Evolutionary conservation across 495 filamentous ascomycete species (phyloP), one percentile per base, ranked within the genome.

Genomic region (Pyrenula aspistea): DNA sequence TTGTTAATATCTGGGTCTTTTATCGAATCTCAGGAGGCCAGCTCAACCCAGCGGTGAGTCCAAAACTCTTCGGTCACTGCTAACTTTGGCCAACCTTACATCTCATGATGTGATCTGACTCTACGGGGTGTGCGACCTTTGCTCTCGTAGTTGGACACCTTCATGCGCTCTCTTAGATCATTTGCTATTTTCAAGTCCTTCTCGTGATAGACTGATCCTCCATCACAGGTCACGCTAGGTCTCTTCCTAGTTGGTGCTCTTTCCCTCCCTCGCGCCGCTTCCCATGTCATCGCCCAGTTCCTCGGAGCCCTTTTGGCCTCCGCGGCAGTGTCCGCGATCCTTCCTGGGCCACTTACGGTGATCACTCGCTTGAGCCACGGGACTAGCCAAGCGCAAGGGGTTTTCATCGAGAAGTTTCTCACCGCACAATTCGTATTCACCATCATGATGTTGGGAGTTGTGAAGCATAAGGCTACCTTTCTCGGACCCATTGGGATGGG

Each of bases 1-100:
- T 80, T 10, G 86, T 88, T 64, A 93, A 91, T 62, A 86, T 85
- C 1, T 95, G 86, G 88, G 79, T 88, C 0, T 94, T 92, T 73
- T 92, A 86, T 68, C 80, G 88, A 10, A 80, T 93, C 24, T 83
- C 78, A 1, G 89, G 89, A 8, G 88, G 88, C 10, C 66, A 89
- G 12, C 93, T 93, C 68, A 93, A 94, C 61, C 90, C 90, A 0
- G 86, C 83, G 47, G 85, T 83, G 67, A 64, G 72, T 47, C 25
- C 52, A 55, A 25, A 24, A 25, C 53, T 55, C 56, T 25, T 31
- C 24, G 57, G 22, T n/a, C n/a, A n/a, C n/a, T n/a, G n/a, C n/a
- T n/a, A n/a, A n/a, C n/a, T n/a, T n/a, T n/a, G n/a, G 12, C 31
- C n/a, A 50, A 25, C 11, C 15, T 11, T 50, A 59, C n/a, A n/a